Conservation (phyloP, 1,284 basidiomycete species). For the Stereum hirsutum region DNA sequence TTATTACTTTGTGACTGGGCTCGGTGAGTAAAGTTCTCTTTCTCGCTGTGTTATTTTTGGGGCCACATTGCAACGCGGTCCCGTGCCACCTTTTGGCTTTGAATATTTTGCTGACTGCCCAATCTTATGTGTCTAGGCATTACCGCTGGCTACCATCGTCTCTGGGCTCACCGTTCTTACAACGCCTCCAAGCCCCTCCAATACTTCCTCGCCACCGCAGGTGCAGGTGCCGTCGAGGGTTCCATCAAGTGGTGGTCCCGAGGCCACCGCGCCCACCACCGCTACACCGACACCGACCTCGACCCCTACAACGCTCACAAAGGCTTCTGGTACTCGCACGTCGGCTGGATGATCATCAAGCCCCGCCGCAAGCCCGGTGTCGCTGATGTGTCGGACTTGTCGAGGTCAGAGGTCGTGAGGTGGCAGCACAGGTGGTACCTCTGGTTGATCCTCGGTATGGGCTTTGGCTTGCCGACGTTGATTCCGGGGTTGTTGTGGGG, state of each 20-base stretch:
- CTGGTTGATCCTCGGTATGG: slow-evolving; percentile 63
- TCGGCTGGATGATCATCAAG: slow-evolving; percentile 93
- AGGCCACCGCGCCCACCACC: slow-evolving; percentile 88
- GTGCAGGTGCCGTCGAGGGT: slow-evolving; percentile 83
- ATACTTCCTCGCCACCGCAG: slow-evolving; percentile 70
- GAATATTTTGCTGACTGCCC: not conserved
- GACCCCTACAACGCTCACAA: slow-evolving; percentile 91
- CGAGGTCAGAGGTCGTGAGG: slow-evolving; percentile 65
- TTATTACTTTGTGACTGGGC: slow-evolving; percentile 53
- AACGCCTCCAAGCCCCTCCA: slow-evolving; percentile 80
- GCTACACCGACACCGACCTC: slow-evolving; percentile 93
- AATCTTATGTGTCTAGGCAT: slow-evolving; percentile 16
- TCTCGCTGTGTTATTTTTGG: not conserved
- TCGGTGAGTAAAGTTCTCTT: slow-evolving; percentile 21
- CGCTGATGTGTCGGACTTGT: slow-evolving; percentile 82
- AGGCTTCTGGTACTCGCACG: slow-evolving; percentile 73
- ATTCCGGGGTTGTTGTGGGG: slow-evolving; percentile 80
- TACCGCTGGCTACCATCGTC: slow-evolving; percentile 75
- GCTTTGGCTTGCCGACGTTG: slow-evolving; percentile 65
- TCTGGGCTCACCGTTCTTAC: slow-evolving; percentile 90
- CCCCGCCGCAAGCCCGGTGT: slow-evolving; percentile 82
- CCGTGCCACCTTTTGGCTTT: not conserved
- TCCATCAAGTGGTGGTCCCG: slow-evolving; percentile 96
- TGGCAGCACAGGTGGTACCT: slow-evolving; percentile 89
- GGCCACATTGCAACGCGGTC: too few relatives aligned